A percentile compares a stretch with the other conserved stretches of the same genome.
phyloP scores from a whole-genome alignment of 2,329 filamentous ascomycete genomes.

The Acrocalymma vagum region DNA sequence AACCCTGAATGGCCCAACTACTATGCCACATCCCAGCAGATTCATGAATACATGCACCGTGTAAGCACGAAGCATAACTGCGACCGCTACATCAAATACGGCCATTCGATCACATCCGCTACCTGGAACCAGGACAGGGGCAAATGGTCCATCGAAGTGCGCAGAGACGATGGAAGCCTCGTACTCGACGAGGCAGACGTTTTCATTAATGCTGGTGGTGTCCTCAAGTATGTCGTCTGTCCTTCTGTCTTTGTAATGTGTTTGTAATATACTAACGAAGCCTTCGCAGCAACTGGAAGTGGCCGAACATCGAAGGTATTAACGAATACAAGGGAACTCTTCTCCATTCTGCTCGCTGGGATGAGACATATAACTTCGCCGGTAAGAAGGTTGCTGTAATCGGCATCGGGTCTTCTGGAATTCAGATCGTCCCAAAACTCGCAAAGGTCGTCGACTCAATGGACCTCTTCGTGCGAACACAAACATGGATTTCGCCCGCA shows the following conservation, averaged over 20 bases:
- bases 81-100: constrained; percentile 55
- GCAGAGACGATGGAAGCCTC: background rate
- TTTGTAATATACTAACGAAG: too few species aligned
- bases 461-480: constrained; percentile 59
- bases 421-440: constrained; percentile 21
- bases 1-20: constrained; percentile 49
- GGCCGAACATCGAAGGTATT: constrained; percentile 23
- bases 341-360: constrained; percentile 17
- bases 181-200: constrained; percentile 50
- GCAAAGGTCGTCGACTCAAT: constrained; percentile 56
- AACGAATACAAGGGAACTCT: constrained; percentile 11
- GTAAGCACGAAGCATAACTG: background rate
- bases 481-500: too few species aligned
- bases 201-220: constrained; percentile 54
- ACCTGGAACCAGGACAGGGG: constrained; percentile 1
- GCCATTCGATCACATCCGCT: constrained; percentile 17
- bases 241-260: too few species aligned
- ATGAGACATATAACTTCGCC: constrained; percentile 1
- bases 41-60: constrained; percentile 48
- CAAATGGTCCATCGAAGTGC: background rate
- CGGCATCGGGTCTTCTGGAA: constrained; percentile 4
- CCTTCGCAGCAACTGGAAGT: constrained; percentile 31
- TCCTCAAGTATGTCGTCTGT: too few species aligned
- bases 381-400: constrained; percentile 11
- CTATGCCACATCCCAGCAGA: constrained; percentile 55